Percentiles rank a stretch among this genome's conserved stretches.
Evolutionary conservation across 306 rosid species (phyloP).

Genomic region (Leucaena leucocephala): DNA sequence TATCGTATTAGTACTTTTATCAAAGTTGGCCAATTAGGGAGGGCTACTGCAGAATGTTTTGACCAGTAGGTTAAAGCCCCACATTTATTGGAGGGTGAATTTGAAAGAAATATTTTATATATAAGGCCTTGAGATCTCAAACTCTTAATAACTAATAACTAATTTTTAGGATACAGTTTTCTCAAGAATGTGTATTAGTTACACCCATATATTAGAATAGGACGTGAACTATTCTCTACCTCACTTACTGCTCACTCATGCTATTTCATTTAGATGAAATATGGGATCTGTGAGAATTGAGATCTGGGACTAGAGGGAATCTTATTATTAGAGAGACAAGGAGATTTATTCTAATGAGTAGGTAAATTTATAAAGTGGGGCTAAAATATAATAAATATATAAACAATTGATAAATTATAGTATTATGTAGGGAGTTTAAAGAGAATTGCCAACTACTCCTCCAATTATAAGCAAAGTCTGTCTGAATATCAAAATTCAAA

Average conservation of each 20-base stretch:
- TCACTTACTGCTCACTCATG: background rate
- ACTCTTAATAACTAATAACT: no score
- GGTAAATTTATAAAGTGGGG: background rate
- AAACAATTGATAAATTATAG: background rate
- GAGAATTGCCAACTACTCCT: background rate
- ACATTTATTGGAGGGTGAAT: no score
- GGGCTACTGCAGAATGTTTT: no score
- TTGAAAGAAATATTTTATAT: no score
- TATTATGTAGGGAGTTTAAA: background rate
- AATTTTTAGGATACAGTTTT: no score
- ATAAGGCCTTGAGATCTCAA: no score
- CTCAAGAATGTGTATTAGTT: no score
- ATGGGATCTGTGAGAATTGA: background rate
- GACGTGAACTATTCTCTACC: background rate
- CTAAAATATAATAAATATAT: background rate
- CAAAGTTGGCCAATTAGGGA: no score
- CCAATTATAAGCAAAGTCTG: background rate
- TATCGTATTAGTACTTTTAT: no score
- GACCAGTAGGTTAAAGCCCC: no score
- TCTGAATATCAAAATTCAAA: background rate
- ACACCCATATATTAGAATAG: background rate
- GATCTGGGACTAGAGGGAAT: background rate
- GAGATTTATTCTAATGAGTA: background rate
- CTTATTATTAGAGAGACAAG: background rate
- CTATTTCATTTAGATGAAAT: background rate